phyloP scores from a whole-genome alignment of 1,284 basidiomycete species.

The Hemileia vastatrix region DNA sequence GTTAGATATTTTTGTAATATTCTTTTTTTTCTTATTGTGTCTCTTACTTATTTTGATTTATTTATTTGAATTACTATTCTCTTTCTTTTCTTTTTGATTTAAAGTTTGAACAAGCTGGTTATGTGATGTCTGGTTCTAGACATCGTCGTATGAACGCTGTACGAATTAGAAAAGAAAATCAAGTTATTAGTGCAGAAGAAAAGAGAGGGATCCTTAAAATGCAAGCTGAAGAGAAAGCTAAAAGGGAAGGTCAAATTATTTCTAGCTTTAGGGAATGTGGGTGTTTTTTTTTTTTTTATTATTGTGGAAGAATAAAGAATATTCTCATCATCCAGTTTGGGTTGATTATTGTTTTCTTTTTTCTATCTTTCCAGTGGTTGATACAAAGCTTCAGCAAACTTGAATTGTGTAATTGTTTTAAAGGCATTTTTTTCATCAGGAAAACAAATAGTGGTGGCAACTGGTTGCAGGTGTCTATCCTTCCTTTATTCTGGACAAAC shows the following conservation, averaged over 20 bases:
- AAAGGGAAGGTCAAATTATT: constrained; percentile 61
- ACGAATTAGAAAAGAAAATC: constrained; percentile 95
- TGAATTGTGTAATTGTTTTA: too few relatives aligned
- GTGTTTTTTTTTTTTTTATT: not conserved
- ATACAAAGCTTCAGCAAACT: constrained; percentile 18
- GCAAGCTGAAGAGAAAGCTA: constrained; percentile 81
- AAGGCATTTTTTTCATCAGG: too few relatives aligned
- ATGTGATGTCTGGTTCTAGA: constrained; percentile 92
- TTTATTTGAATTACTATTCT: not conserved
- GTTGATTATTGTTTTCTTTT: not conserved
- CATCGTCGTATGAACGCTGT: constrained; percentile 71
- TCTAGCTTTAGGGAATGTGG: constrained; percentile 44
- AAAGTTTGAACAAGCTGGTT: constrained; percentile 75
- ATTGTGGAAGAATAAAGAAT: not conserved
- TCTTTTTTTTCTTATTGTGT: not conserved
- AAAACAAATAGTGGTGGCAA: too few relatives aligned
- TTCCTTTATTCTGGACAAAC: too few relatives aligned
- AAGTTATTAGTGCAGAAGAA: constrained; percentile 96
- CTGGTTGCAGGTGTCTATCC: too few relatives aligned
- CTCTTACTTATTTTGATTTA: not conserved
- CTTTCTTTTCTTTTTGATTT: not conserved
- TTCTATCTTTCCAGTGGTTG: constrained; percentile 8
- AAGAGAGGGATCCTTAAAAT: constrained; percentile 85
- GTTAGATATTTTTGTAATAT: not conserved
- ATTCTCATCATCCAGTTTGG: not conserved